Evolutionary conservation across 1,139 yeast genomes (phyloP), one percentile per base, ranked within the genome.

Genomic region (Geotrichum macrosporum): DNA sequence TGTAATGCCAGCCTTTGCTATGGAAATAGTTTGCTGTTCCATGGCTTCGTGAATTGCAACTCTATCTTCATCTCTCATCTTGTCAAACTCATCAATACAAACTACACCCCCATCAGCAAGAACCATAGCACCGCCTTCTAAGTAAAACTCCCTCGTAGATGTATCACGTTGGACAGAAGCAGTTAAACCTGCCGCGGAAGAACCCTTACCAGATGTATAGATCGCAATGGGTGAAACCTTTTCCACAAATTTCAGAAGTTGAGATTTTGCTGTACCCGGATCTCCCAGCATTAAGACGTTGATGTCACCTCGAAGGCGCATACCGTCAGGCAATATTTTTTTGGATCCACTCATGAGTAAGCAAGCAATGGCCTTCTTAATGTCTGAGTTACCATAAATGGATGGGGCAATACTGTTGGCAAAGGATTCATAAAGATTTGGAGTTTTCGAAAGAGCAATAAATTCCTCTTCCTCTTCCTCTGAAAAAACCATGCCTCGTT

Each of bases 121-220:
- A 16, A 92, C 98, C 97, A 92, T 88, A 9, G 99, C 99, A 68
- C 99, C 99, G 53, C 99, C 98, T 75, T 92, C 99, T 50, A 92
- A 72, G 64, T 85, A 92, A 64, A 92, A 92, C 59, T 92, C 98
- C 55, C 96, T 74, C 0, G 96, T 84, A 33, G 75, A 73, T 0
- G 87, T 76, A 62, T 92, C 97, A 64, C 97, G 76, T 68, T 92
- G 98, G 22, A 92, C 97, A 10, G 95, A 84, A 0, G 98, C 98
- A 1, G 99, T 92, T 66, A 92, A 76, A 79, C 99, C 99, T 4
- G 97, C 99, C 1, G 99, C 99, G 18, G 97, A 89, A 0, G 98
- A 92, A 60, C 99, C 99, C 63, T 92, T 92, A 72, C 99, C 99
- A 0, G 97, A 88, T 1, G 99, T 92, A 64, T 92, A 92, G 36